These are phyloP conservation scores for Boletus semigastroideus DNA, from an alignment of 1,284 basidiomycete species.

Conservation along the genomic window DNA sequence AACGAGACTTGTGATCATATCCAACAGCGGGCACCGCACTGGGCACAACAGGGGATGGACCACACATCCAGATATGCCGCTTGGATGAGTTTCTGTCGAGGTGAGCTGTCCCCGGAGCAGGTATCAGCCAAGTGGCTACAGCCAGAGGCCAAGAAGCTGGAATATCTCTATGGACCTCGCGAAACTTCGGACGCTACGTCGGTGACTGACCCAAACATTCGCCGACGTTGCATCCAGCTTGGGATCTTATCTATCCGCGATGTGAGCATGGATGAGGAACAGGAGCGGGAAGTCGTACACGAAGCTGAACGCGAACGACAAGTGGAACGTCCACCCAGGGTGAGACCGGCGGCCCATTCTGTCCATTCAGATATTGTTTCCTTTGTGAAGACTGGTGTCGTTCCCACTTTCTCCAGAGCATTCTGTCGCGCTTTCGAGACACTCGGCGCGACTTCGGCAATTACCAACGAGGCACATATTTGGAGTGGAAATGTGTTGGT, in stretches of 20 bases:
- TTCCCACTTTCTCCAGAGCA: background rate
- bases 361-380: constrained; percentile 19
- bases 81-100: constrained; percentile 27
- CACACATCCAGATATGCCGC: constrained; percentile 35
- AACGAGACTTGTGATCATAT: constrained; percentile 45
- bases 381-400: constrained; percentile 29
- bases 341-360: constrained; percentile 20
- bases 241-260: constrained; percentile 22
- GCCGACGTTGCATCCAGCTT: constrained; percentile 29
- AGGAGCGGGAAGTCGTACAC: constrained; percentile 47
- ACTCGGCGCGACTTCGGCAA: constrained; percentile 12
- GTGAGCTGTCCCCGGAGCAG: background rate
- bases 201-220: constrained; percentile 24
- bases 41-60: constrained; percentile 49
- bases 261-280: constrained; percentile 42
- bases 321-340: constrained; percentile 35
- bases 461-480: constrained; percentile 1
- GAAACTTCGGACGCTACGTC: background rate
- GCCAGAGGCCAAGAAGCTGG: constrained; percentile 39
- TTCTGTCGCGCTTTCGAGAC: constrained; percentile 16
- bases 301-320: constrained; percentile 44
- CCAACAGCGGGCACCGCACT: constrained; percentile 38
- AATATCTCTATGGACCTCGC: constrained; percentile 36
- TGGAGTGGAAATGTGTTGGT: constrained; percentile 27
- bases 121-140: constrained; percentile 38